Percentiles rank a stretch among this genome's conserved stretches.
These are phyloP conservation scores for Carallia brachiata DNA, from an alignment of 345 rosid species.

Conservation along the genomic window DNA sequence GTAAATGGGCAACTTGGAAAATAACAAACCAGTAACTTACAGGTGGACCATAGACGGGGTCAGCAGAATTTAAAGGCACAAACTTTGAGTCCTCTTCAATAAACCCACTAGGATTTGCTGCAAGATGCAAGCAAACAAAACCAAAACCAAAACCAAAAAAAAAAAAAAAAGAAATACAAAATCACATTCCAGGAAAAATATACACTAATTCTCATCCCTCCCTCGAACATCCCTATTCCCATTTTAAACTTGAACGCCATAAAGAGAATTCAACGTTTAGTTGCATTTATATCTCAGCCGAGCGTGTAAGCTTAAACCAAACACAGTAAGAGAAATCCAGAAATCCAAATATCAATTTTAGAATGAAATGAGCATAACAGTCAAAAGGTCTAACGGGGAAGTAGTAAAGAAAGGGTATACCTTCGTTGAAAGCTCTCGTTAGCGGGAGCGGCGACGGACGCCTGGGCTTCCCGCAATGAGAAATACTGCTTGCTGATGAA, in stretches of 20 bases:
- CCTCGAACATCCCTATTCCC: no score
- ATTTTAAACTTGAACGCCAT: not conserved
- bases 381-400: not conserved
- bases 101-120: constrained; percentile 53
- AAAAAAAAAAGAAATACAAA: not conserved
- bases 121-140: not conserved
- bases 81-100: constrained; percentile 67
- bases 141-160: not conserved
- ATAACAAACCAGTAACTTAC: constrained; percentile 61
- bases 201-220: no score
- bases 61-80: constrained; percentile 71
- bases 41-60: constrained; percentile 76
- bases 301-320: not conserved
- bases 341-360: not conserved
- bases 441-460: not conserved
- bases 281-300: not conserved
- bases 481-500: constrained; percentile 14
- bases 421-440: constrained; percentile 44
- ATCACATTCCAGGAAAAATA: no score
- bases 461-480: constrained; percentile 28
- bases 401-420: constrained; percentile 15
- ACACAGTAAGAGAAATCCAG: not conserved
- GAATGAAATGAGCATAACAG: not conserved
- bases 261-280: not conserved
- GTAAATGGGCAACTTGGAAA: constrained; percentile 2